Conservation (phyloP, 306 rosid genomes). For the Medicago ruthenica region DNA sequence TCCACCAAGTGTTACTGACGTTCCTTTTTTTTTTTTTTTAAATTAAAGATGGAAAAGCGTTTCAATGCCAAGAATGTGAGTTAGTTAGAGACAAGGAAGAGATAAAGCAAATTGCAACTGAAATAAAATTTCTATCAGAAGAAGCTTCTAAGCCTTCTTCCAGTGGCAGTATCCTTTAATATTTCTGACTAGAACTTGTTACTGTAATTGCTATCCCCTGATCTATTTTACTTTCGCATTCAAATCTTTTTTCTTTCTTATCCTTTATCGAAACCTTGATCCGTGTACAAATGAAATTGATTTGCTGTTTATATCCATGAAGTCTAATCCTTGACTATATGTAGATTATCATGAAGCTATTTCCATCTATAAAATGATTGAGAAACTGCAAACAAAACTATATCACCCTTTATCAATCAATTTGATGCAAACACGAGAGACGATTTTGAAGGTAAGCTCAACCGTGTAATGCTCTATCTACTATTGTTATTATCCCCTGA, state of each 20-base stretch:
- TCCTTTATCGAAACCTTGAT: background rate
- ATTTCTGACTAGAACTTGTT: conserved; percentile 37
- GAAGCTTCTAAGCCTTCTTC: conserved; percentile 52
- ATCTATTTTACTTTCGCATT: conserved; percentile 30
- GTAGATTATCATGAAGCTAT: conserved; percentile 67
- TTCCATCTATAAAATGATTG: conserved; percentile 55
- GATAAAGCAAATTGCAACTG: conserved; percentile 60
- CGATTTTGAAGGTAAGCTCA: conserved; percentile 68
- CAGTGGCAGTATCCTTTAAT: conserved; percentile 70
- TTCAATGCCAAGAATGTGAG: conserved; percentile 81
- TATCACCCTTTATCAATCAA: conserved; percentile 72
- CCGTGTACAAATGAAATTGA: conserved; percentile 18
- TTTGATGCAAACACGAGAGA: conserved; percentile 85
- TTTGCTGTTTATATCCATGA: conserved; percentile 33
- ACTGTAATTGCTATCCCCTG: conserved; percentile 29
- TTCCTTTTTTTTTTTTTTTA: conserved; percentile 19
- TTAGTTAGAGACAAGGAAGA: conserved; percentile 72
- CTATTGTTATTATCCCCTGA: background rate
- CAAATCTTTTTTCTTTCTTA: conserved; percentile 24
- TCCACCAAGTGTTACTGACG: conserved; percentile 31
- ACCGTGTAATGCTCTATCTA: conserved; percentile 33
- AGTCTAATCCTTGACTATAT: conserved; percentile 62
- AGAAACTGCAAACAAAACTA: conserved; percentile 67
- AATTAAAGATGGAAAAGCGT: conserved; percentile 69
- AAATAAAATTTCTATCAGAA: conserved; percentile 64